Percentiles rank a stretch among this genome's conserved stretches.
Evolutionary conservation across 495 filamentous ascomycete genomes (phyloP).

Genomic region (Tuber calosporum): DNA sequence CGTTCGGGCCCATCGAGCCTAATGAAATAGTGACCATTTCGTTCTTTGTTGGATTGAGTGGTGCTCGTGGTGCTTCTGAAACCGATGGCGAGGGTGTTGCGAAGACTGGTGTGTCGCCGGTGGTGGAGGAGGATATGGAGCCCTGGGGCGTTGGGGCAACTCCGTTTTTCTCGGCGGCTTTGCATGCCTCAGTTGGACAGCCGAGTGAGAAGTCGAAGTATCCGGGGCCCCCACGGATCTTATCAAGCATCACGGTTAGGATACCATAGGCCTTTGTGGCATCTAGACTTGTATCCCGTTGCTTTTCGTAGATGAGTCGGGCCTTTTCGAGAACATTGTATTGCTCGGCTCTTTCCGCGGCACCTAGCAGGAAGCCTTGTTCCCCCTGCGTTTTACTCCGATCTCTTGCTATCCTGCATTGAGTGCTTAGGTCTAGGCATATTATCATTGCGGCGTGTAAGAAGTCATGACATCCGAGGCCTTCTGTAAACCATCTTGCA

Average conservation of each 20-base stretch:
- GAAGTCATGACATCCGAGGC: slow-evolving; percentile 73
- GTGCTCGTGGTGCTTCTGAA: slow-evolving; percentile 15
- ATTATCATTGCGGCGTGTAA: slow-evolving; percentile 85
- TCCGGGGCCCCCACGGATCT: slow-evolving; percentile 24
- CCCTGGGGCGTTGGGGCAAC: slow-evolving; percentile 1
- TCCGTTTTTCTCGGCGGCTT: slow-evolving; percentile 7
- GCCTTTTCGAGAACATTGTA: slow-evolving; percentile 30
- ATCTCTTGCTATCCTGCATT: slow-evolving; percentile 24
- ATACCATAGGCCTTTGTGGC: slow-evolving; percentile 29
- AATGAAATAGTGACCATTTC: slow-evolving; percentile 30
- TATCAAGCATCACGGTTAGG: slow-evolving; percentile 29
- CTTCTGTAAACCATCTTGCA: slow-evolving; percentile 66
- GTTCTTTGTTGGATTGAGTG: slow-evolving; percentile 22
- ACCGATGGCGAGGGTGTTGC: slow-evolving; percentile 25
- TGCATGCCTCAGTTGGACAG: not conserved
- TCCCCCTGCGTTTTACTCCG: slow-evolving; percentile 17
- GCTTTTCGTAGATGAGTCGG: slow-evolving; percentile 26
- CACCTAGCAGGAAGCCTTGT: slow-evolving; percentile 1
- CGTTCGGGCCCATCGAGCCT: slow-evolving; percentile 32
- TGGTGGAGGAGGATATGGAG: slow-evolving; percentile 13
- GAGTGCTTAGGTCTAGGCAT: slow-evolving; percentile 58
- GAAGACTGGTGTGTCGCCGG: slow-evolving; percentile 18
- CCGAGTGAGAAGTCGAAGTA: slow-evolving; percentile 8
- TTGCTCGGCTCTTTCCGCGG: slow-evolving; percentile 20
- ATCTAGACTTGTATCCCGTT: slow-evolving; percentile 25